A percentile compares a stretch with the other conserved stretches of the same genome.
Conservation (phyloP, 768 basidiomycete genomes). For the Lactifluus hygrophoroides region DNA sequence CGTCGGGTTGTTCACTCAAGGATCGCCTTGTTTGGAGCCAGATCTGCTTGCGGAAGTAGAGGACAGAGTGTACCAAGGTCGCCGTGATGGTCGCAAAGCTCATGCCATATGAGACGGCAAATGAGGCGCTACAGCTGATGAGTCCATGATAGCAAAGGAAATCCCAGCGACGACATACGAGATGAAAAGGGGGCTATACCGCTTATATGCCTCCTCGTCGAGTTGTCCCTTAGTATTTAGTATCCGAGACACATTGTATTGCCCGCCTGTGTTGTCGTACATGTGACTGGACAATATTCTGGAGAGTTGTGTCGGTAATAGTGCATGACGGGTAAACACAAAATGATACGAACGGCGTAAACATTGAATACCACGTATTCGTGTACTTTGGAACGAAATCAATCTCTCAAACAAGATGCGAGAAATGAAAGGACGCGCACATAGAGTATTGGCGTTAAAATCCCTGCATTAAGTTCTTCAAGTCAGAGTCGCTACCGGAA, state of each 20-base stretch:
- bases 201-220: slow-evolving; percentile 32
- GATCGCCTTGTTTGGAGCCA: slow-evolving; percentile 35
- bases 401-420: not conserved
- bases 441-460: slow-evolving; percentile 33
- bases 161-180: slow-evolving; percentile 44
- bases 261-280: slow-evolving; percentile 35
- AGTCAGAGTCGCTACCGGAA: not conserved
- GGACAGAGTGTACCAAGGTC: slow-evolving; percentile 36
- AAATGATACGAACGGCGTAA: slow-evolving; percentile 29
- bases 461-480: slow-evolving; percentile 24
- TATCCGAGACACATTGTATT: slow-evolving; percentile 36
- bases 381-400: slow-evolving; percentile 24
- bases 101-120: slow-evolving; percentile 71
- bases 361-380: slow-evolving; percentile 30
- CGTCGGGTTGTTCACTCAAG: slow-evolving; percentile 40
- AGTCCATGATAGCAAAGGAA: slow-evolving; percentile 35
- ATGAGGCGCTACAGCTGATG: slow-evolving; percentile 35
- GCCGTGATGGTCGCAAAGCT: slow-evolving; percentile 46
- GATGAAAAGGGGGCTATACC: slow-evolving; percentile 38
- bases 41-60: slow-evolving; percentile 41
- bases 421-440: slow-evolving; percentile 8
- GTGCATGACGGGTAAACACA: not conserved
- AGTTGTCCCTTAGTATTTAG: slow-evolving; percentile 31
- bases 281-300: slow-evolving; percentile 38
- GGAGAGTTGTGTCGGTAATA: not conserved